Evolutionary conservation across 768 basidiomycete species (phyloP).

Genomic region (Xerocomellus intermedius): DNA sequence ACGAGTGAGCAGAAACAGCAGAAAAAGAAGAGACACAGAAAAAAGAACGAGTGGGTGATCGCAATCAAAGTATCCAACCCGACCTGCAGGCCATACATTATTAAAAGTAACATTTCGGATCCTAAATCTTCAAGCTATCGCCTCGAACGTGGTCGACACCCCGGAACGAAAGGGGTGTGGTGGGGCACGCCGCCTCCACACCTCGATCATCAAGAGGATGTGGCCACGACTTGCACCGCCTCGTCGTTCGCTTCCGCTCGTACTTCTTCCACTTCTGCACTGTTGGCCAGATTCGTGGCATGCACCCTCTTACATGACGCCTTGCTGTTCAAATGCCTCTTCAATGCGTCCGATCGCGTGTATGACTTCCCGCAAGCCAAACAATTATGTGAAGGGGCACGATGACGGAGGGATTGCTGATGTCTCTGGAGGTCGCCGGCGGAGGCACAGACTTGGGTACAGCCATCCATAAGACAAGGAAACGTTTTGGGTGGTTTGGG

Average conservation of each 20-base stretch:
- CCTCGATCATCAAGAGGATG: conserved; percentile 9
- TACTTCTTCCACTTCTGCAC: conserved; percentile 5
- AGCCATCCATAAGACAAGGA: conserved; percentile 24
- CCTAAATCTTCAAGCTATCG: neutral
- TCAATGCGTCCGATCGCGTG: conserved; percentile 32
- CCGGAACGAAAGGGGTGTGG: neutral
- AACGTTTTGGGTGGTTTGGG: conserved; percentile 19
- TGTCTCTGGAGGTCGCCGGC: conserved; percentile 29
- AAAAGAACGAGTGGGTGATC: neutral
- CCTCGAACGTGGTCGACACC: neutral
- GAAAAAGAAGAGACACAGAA: neutral
- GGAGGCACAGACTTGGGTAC: conserved; percentile 30
- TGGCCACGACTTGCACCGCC: conserved; percentile 15
- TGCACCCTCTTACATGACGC: conserved; percentile 27
- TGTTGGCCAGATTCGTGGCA: conserved; percentile 9
- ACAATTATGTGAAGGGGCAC: conserved; percentile 22
- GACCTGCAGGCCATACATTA: conserved; percentile 7
- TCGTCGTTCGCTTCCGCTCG: conserved; percentile 17
- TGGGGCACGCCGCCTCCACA: conserved; percentile 20
- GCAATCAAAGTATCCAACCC: neutral
- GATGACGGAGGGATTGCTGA: conserved; percentile 30
- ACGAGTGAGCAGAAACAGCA: neutral
- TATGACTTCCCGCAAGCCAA: conserved; percentile 27
- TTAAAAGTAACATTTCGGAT: neutral
- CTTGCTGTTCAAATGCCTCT: conserved; percentile 33